Base-by-base conservation (phyloP, 2,329 filamentous ascomycete species). In the Cladophialophora chaetospira region DNA sequence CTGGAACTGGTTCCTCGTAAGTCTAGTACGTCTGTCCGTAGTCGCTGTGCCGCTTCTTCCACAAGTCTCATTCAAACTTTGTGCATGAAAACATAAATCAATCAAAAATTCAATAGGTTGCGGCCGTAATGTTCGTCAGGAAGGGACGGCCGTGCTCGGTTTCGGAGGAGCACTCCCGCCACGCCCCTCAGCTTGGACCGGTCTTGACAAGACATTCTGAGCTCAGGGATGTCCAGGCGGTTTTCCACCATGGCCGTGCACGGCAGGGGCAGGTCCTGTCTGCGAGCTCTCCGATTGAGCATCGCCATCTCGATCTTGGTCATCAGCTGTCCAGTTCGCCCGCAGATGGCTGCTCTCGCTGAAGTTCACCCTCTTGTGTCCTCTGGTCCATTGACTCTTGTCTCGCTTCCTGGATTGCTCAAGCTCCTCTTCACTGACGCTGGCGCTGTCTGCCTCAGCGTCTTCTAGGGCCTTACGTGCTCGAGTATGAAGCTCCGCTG, bases 371-470 rank as follows among this genome's bases (percentile, higher is more conserved):
- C 63, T 50, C 38, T 65, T 65, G 35, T 66, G 64, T 17, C 61
- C 56, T 15, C 47, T 57, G 28, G 35, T 43, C 48, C 48, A 51
- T 11, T 25, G 44, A 5, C 40, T 31, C 25, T 60, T 53, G 52
- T 53, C 52, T 25, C 60, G 43, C 31, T 57, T 56, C 46, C 52
- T 62, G 8, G 56, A 51, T n/a, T 57, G 52, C 21, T 64, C 63
- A 21, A 62, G 13, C 43, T 79, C 76, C 60, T 78, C 76, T 55
- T 79, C 77, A 35, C 75, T 78, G 65, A 78, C 76, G 61, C 74
- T 77, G 11, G 76, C 75, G 63, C 74, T 78, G 59, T 78, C 76
- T 42, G 76, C 75, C 15, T 71, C 73, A 8, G 63, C 67, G 38
- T 68, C 71, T 29, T 70, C 65, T 23, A 71, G 69, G 8, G 72